These are phyloP conservation scores for Knufia fluminis DNA, from an alignment of 2,329 filamentous ascomycete genomes.

Conservation along the genomic window DNA sequence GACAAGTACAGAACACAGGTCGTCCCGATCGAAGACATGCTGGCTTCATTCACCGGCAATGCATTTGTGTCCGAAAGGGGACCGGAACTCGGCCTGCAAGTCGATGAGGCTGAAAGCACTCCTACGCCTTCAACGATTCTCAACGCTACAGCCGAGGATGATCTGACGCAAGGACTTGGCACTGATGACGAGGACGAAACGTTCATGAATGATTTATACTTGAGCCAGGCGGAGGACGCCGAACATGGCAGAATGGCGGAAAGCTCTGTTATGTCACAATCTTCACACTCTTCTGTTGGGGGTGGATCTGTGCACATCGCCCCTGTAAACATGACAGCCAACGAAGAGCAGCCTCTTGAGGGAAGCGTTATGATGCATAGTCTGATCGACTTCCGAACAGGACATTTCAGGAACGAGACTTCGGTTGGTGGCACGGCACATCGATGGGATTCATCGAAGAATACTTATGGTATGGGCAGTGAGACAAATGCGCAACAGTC, in stretches of 20 bases:
- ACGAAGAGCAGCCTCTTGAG: conserved; percentile 30
- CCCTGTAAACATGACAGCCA: conserved; percentile 46
- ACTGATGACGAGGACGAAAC: conserved; percentile 31
- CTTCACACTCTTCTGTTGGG: conserved; percentile 29
- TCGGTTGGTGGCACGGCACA: conserved; percentile 59
- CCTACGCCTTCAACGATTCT: conserved; percentile 20
- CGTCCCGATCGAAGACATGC: conserved; percentile 75
- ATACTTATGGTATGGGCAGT: conserved; percentile 61
- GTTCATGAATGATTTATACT: conserved; percentile 24
- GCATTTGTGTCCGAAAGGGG: conserved; percentile 49
- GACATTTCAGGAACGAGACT: conserved; percentile 62
- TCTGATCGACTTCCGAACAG: conserved; percentile 60
- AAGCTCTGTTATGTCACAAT: conserved; percentile 28
- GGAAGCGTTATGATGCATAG: conserved; percentile 25
- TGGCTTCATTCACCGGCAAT: conserved; percentile 83
- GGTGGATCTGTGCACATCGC: conserved; percentile 27
- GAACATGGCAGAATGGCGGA: conserved; percentile 28
- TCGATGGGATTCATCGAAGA: conserved; percentile 69
- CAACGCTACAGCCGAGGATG: conserved; percentile 11
- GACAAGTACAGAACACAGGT: conserved; percentile 81
- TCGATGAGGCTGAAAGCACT: conserved; percentile 10
- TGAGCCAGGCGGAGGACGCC: conserved; percentile 30
- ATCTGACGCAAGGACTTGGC: conserved; percentile 35
- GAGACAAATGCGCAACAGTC: conserved; percentile 53
- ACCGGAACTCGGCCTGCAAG: conserved; percentile 21